Conservation (phyloP, 345 rosid genomes). For the Ceriops tagal region DNA sequence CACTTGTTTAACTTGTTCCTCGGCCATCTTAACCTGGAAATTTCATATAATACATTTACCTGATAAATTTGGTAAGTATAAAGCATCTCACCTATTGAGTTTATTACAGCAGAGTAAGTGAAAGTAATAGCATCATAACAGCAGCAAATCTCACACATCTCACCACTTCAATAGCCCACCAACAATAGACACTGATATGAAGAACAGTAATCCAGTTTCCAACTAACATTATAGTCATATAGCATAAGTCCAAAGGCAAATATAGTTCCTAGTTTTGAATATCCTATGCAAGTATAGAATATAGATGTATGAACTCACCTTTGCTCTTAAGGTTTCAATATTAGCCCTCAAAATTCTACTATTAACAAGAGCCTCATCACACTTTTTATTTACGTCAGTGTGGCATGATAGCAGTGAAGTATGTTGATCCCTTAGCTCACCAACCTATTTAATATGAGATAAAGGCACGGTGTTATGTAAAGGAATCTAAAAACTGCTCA, state of each 20-base stretch:
- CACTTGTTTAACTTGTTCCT: conserved; percentile 86
- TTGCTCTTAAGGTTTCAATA: conserved; percentile 86
- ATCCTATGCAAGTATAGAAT: neutral
- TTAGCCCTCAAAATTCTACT: conserved; percentile 92
- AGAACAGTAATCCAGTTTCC: neutral
- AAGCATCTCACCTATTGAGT: conserved; percentile 9
- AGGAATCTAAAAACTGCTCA: conserved; percentile 6
- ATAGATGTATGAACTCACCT: conserved; percentile 39
- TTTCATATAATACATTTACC: conserved; percentile 19
- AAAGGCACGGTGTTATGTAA: neutral
- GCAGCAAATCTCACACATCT: neutral
- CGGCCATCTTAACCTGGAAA: conserved; percentile 93
- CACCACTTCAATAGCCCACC: neutral
- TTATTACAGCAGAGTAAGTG: neutral
- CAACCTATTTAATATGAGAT: conserved; percentile 42
- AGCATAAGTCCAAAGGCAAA: conserved; percentile 1
- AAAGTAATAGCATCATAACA: neutral
- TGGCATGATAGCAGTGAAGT: conserved; percentile 62
- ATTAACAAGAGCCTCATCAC: conserved; percentile 73
- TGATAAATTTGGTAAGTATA: conserved; percentile 9
- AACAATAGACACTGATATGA: neutral
- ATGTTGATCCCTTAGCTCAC: conserved; percentile 73
- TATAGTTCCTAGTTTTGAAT: neutral
- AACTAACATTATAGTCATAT: neutral
- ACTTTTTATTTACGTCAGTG: conserved; percentile 65